These are phyloP conservation scores for Pseudonectria buxi DNA, from an alignment of 2,329 filamentous ascomycete species.

Conservation along the genomic window DNA sequence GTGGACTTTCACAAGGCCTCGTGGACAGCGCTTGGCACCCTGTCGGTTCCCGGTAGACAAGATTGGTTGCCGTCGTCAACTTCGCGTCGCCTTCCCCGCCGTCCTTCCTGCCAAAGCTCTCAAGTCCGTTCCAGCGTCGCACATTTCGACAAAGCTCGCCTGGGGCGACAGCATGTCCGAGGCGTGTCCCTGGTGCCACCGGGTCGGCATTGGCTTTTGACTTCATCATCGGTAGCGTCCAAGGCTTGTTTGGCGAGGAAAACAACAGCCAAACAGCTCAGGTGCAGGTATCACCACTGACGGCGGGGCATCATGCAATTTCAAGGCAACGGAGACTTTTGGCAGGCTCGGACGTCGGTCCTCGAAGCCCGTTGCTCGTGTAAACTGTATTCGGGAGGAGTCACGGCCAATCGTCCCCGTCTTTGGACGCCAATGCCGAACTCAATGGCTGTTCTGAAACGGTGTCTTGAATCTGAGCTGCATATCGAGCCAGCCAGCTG, in stretches of 20 bases:
- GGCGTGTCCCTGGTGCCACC: slow-evolving; percentile 12
- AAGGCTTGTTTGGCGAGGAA: slow-evolving; percentile 2
- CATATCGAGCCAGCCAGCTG: slow-evolving; percentile 1
- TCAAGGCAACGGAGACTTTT: slow-evolving; percentile 5
- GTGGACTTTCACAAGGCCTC: slow-evolving; percentile 16
- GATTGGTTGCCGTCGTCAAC: slow-evolving; percentile 12
- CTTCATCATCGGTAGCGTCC: too few relatives aligned
- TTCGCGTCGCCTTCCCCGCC: slow-evolving; percentile 4
- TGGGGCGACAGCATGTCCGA: slow-evolving; percentile 13
- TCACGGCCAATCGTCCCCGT: slow-evolving; percentile 9
- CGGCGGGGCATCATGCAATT: slow-evolving; percentile 13
- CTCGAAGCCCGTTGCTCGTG: slow-evolving; percentile 14
- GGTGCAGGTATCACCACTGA: slow-evolving; percentile 13
- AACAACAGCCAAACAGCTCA: slow-evolving; percentile 6
- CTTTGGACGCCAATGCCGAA: slow-evolving; percentile 10
- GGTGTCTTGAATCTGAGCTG: slow-evolving; percentile 9
- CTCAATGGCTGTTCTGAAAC: slow-evolving; percentile 14
- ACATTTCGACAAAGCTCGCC: slow-evolving; percentile 18
- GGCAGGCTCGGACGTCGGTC: slow-evolving; percentile 8
- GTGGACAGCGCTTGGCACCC: slow-evolving; percentile 12
- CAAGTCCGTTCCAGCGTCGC: slow-evolving; percentile 8
- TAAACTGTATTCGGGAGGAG: slow-evolving; percentile 10
- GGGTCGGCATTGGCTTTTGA: neutral
- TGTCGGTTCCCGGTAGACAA: slow-evolving; percentile 15
- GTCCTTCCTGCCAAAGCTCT: slow-evolving; percentile 2